These are phyloP conservation scores for Hemileccinum impolitum DNA, from an alignment of 768 basidiomycete species.

Conservation along the genomic window DNA sequence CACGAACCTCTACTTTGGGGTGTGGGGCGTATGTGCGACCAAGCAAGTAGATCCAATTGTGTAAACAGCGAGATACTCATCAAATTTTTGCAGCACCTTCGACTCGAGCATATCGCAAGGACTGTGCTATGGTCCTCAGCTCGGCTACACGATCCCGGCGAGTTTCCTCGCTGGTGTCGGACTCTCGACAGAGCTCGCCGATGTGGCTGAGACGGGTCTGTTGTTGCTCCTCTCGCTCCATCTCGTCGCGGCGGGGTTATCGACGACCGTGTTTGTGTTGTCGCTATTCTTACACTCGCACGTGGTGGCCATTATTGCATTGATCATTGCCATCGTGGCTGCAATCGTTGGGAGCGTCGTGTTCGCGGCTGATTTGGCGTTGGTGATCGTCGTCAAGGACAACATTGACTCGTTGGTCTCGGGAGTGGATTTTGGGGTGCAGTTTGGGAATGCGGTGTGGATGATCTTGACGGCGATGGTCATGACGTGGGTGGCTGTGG, in stretches of 20 bases:
- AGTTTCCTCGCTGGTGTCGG: constrained; percentile 40
- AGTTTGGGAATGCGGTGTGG: constrained; percentile 71
- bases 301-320: constrained; percentile 50
- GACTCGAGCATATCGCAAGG: constrained; percentile 20
- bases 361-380: constrained; percentile 59
- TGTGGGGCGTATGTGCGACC: constrained; percentile 79
- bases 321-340: constrained; percentile 55
- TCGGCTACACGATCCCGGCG: constrained; percentile 67
- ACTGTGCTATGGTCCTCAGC: constrained; percentile 56
- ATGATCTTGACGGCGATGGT: constrained; percentile 58
- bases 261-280: constrained; percentile 49
- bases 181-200: constrained; percentile 42
- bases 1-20: constrained; percentile 67
- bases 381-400: constrained; percentile 51
- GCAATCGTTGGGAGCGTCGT: constrained; percentile 53
- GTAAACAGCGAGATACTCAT: not conserved
- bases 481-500: constrained; percentile 57
- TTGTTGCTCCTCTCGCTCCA: constrained; percentile 64
- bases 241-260: constrained; percentile 58
- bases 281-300: constrained; percentile 62
- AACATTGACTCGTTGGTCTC: constrained; percentile 38
- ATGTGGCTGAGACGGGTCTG: constrained; percentile 47
- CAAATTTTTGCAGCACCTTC: constrained; percentile 2
- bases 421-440: constrained; percentile 41
- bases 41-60: constrained; percentile 32